Percentiles rank a stretch among this genome's conserved stretches.
phyloP scores from a whole-genome alignment of 1,284 basidiomycete species.

The Cutaneotrichosporon curvatum region DNA sequence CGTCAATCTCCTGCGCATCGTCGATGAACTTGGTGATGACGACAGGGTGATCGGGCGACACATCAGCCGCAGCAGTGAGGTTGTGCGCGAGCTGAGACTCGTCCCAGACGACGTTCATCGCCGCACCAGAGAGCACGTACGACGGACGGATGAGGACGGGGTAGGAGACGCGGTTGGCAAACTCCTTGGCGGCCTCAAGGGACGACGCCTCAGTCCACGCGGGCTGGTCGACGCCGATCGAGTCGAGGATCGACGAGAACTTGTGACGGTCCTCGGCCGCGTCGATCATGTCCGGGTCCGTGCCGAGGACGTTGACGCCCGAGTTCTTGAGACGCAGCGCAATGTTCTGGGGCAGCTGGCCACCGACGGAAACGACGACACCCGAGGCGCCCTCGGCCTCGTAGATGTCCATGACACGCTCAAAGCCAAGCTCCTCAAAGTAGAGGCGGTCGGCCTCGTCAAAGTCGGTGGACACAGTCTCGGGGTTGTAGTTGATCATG shows the following conservation, averaged over 20 bases:
- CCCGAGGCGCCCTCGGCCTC: conserved; percentile 89
- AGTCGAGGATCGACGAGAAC: conserved; percentile 93
- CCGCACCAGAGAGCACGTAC: conserved; percentile 96
- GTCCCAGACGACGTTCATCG: conserved; percentile 98
- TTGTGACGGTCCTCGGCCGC: conserved; percentile 98
- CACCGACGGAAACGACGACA: conserved; percentile 94
- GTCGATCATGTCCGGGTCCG: conserved; percentile 92
- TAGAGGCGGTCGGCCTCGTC: conserved; percentile 98
- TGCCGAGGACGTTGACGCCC: conserved; percentile 90
- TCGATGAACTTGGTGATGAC: conserved; percentile 99
- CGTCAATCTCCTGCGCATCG: conserved; percentile 93
- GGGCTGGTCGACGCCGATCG: conserved; percentile 92
- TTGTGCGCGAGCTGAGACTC: conserved; percentile 83
- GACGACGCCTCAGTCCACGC: conserved; percentile 90
- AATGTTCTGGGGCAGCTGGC: conserved; percentile 98
- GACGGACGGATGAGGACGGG: conserved; percentile 94
- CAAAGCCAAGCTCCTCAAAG: conserved; percentile 96
- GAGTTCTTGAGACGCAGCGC: conserved; percentile 87
- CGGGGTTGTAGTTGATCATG: conserved; percentile 99
- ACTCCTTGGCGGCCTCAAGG: conserved; percentile 83
- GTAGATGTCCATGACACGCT: conserved; percentile 99
- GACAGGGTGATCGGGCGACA: conserved; percentile 94
- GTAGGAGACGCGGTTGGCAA: conserved; percentile 80
- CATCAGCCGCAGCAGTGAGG: conserved; percentile 86
- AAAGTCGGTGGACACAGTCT: conserved; percentile 98